A percentile compares a stretch with the other conserved stretches of the same genome.
Evolutionary conservation across 768 basidiomycete genomes (phyloP).

Genomic region (Boletus coccyginus): DNA sequence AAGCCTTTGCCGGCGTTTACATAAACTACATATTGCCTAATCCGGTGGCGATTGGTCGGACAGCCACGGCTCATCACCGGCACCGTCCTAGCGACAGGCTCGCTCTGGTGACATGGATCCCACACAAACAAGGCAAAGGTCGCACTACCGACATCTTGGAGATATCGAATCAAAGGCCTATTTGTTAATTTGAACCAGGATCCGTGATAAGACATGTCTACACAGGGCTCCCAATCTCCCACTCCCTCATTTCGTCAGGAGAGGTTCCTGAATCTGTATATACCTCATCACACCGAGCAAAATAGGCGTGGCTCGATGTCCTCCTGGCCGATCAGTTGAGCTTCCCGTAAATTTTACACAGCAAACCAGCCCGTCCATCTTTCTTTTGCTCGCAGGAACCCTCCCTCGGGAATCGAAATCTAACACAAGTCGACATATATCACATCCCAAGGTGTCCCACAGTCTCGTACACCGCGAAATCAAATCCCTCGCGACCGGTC

Average conservation of each 20-base stretch:
- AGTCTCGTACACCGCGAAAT: constrained; percentile 3
- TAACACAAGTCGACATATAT: background rate
- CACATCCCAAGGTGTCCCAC: background rate
- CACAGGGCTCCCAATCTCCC: constrained; percentile 27
- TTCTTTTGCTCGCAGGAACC: background rate
- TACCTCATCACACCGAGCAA: background rate
- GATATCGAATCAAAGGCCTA: constrained; percentile 29
- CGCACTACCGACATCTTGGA: constrained; percentile 29
- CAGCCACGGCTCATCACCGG: too few species aligned
- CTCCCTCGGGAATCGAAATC: background rate
- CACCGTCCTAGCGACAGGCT: too few species aligned
- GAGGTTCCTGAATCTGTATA: background rate
- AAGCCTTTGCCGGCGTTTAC: too few species aligned
- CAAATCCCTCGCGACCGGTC: constrained; percentile 12
- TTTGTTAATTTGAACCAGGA: background rate
- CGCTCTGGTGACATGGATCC: constrained; percentile 25
- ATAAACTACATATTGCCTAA: too few species aligned
- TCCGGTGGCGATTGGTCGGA: too few species aligned
- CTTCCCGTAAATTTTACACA: background rate
- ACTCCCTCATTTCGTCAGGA: constrained; percentile 11
- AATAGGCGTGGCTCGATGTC: background rate
- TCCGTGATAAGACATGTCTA: constrained; percentile 14
- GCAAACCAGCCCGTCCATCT: background rate
- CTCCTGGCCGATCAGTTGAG: background rate
- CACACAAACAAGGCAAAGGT: constrained; percentile 27